phyloP scores from a whole-genome alignment of 495 filamentous ascomycete species.

The Penicillium nucicola region DNA sequence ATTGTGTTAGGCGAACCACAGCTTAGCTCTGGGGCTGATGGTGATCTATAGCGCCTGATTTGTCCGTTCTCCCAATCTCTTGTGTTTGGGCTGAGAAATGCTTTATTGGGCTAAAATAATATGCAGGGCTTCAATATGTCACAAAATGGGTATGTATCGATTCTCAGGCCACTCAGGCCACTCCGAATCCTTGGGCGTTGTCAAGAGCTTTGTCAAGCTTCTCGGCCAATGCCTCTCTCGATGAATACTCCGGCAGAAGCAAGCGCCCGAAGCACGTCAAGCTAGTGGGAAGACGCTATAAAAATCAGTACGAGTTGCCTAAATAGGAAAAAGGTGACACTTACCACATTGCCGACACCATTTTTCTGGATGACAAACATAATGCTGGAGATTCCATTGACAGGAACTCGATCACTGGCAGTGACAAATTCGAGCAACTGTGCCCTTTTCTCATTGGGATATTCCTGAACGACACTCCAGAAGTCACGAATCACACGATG shows the following conservation, averaged over 20 bases:
- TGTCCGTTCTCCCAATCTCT: neutral
- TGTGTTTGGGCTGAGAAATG: neutral
- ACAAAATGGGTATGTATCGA: constrained; percentile 20
- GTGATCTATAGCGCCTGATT: constrained; percentile 10
- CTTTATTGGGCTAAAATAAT: neutral
- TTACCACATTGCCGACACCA: constrained; percentile 59
- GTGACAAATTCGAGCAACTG: constrained; percentile 91
- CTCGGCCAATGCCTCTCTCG: constrained; percentile 62
- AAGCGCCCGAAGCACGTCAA: constrained; percentile 89
- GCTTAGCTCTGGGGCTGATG: constrained; percentile 1
- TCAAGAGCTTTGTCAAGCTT: constrained; percentile 79
- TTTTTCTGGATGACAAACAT: constrained; percentile 81
- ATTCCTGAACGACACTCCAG: constrained; percentile 73
- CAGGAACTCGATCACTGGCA: constrained; percentile 83
- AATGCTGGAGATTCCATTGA: constrained; percentile 74
- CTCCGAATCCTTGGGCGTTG: constrained; percentile 92
- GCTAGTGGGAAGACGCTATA: constrained; percentile 70
- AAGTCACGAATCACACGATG: constrained; percentile 73
- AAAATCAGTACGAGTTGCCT: constrained; percentile 3
- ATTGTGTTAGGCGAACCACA: constrained; percentile 12
- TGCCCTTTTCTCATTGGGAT: constrained; percentile 60
- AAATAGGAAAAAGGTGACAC: constrained; percentile 7
- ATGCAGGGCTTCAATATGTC: neutral
- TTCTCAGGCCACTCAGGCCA: constrained; percentile 49
- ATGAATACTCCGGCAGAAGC: constrained; percentile 77